Base-by-base conservation (phyloP, 1,139 yeast species). In the Yamadazyma triangularis region DNA sequence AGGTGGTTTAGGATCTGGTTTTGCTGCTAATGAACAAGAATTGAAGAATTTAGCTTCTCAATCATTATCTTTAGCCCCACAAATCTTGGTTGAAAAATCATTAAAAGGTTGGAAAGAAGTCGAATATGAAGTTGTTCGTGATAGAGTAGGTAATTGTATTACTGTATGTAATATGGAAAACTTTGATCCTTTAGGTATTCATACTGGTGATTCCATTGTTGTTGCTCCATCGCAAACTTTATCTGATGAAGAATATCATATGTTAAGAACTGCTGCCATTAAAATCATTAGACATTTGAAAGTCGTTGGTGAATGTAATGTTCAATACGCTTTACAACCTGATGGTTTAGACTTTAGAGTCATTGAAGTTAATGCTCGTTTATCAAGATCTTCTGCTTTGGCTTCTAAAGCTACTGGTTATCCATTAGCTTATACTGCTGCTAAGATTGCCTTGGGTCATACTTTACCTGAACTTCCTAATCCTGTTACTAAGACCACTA, bases 141-240 rank as follows among this genome's bases (percentile, higher is more conserved):
- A 91, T 62, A 77, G 94, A 50, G 89, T 83, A 39, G 96, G 83
- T 45, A 91, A 91, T 73, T 91, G 98, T 76, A 91, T 91, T 55
- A 91, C 98, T 28, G 98, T 91, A 31, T 91, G 98, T 73, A 91
- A 91, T 64, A 91, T 91, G 98, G 98, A 91, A 67, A 91, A 91
- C 67, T 91, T 91, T 49, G 98, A 91, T 61, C 98, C 98, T 27
- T 76, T 91, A 51, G 98, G 98, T 49, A 82, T 93, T 48, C 98
- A 91, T 64, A 91, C 98, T 38, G 98, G 98, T 69, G 98, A 91
- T 60, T 91, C 98, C 27, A 91, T 91, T 53, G 98, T 91, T 33
- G 96, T 91, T 52, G 98, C 98, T 34, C 98, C 98, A 31, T 88
- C 97, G 25, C 98, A 91, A 65, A 91, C 98, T 27, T 70, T 91